Evolutionary conservation across 495 filamentous ascomycete species (phyloP), one percentile per base, ranked within the genome.

Genomic region (Penicillium longicatenatum): DNA sequence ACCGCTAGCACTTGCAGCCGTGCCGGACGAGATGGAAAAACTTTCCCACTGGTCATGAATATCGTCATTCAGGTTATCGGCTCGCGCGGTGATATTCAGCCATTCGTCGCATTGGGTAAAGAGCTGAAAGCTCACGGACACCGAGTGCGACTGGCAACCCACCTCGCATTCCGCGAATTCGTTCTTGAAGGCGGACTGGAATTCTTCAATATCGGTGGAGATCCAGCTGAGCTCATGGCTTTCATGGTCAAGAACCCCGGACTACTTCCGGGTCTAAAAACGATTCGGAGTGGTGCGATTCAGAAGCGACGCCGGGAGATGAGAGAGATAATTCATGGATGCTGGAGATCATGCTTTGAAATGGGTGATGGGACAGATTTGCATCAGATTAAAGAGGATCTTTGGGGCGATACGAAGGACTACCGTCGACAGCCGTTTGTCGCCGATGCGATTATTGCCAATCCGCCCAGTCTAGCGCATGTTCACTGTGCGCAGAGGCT

Each of bases 171-270:
- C 67, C 78, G 86, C 49, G 72, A 83, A 0, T 89, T 91, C 53
- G 83, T 94, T 7, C 78, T 83, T 49, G 83, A 89, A 17, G 83
- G 85, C 62, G 88, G 85, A 0, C 70, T 93, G 11, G 90, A 93
- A 63, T 93, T 92, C 66, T 94, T 91, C 71, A 82, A 75, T 50
- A 90, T 93, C 26, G 90, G 90, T 4, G 90, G 90, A 20, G 88
- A 93, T 67, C 90, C 90, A 4, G 79, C 84, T 0, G 85, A 90
- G 59, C 79, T 94, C 20, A 94, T 94, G 90, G 84, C 87, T 0
- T 93, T 90, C 61, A 92, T 93, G 90, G 89, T 93, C 17, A 91
- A 92, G 65, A 91, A 94, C 67, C 88, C 89, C 6, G 88, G 89
- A 2, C 77, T 94, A 47, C 87, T 93, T 66, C 90, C 90, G 0